A percentile compares a stretch with the other conserved stretches of the same genome.
These are phyloP conservation scores for Dipodascus albidus DNA, from an alignment of 805 yeast genomes.

Conservation along the genomic window DNA sequence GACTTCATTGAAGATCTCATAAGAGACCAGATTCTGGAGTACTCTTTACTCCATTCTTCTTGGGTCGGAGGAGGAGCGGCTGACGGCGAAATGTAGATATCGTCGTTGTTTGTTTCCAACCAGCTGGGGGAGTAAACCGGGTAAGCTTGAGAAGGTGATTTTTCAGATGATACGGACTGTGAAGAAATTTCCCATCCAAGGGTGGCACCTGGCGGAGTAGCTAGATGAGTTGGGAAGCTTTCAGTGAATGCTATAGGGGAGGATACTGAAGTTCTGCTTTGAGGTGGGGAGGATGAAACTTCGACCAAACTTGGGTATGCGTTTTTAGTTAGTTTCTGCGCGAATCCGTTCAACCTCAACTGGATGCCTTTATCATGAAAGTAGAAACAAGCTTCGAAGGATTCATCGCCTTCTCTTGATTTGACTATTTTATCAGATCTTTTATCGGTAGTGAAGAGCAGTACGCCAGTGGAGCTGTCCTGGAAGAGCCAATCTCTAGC, in stretches of 20 bases:
- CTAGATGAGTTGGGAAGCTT: not conserved
- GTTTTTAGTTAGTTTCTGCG: slow-evolving; percentile 33
- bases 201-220: not conserved
- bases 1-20: slow-evolving; percentile 50
- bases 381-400: slow-evolving; percentile 69
- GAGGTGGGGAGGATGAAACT: no score
- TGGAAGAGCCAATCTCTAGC: slow-evolving; percentile 66
- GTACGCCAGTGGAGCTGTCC: slow-evolving; percentile 52
- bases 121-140: slow-evolving; percentile 2
- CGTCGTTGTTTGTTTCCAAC: not conserved
- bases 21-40: slow-evolving; percentile 48
- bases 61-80: slow-evolving; percentile 36
- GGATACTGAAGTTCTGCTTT: no score
- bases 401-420: slow-evolving; percentile 30
- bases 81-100: not conserved
- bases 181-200: not conserved
- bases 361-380: slow-evolving; percentile 53
- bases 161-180: not conserved
- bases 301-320: slow-evolving; percentile 10
- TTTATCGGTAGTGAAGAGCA: slow-evolving; percentile 61
- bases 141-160: not conserved
- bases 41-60: slow-evolving; percentile 63
- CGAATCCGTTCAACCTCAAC: slow-evolving; percentile 60
- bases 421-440: slow-evolving; percentile 55
- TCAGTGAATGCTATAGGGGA: not conserved